Conservation (phyloP, 2,329 filamentous ascomycete genomes). For the Neurospora crassa region DNA sequence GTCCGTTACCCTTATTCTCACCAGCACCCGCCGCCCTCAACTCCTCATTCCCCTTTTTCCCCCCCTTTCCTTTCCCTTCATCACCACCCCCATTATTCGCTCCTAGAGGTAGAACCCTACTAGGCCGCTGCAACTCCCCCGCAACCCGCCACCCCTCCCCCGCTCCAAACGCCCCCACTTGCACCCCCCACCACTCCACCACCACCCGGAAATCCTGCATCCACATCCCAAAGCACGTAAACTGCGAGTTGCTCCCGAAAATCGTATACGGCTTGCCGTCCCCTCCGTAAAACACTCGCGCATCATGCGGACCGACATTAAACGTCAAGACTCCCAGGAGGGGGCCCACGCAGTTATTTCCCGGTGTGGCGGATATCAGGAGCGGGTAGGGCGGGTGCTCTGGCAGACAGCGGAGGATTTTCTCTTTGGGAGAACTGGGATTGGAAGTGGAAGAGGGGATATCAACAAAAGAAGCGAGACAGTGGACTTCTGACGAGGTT, state of each 20-base stretch:
- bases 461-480: conserved; percentile 34
- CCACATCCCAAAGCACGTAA: conserved; percentile 49
- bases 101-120: too few relatives aligned
- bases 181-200: conserved; percentile 28
- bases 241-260: conserved; percentile 45
- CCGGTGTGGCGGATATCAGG: conserved; percentile 35
- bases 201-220: conserved; percentile 43
- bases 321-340: conserved; percentile 28
- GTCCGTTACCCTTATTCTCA: background rate
- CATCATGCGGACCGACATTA: conserved; percentile 47
- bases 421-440: too few relatives aligned
- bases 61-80: background rate
- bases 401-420: too few relatives aligned
- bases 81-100: background rate
- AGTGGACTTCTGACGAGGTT: conserved; percentile 31
- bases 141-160: conserved; percentile 29
- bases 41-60: background rate
- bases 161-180: conserved; percentile 13
- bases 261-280: conserved; percentile 39
- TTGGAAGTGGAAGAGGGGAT: too few relatives aligned
- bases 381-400: conserved; percentile 19
- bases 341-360: conserved; percentile 34
- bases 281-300: conserved; percentile 42
- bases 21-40: background rate
- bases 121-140: conserved; percentile 43